A percentile compares a stretch with the other conserved stretches of the same genome.
phyloP scores from a whole-genome alignment of 768 basidiomycete species.

The Psilocybe sp. region DNA sequence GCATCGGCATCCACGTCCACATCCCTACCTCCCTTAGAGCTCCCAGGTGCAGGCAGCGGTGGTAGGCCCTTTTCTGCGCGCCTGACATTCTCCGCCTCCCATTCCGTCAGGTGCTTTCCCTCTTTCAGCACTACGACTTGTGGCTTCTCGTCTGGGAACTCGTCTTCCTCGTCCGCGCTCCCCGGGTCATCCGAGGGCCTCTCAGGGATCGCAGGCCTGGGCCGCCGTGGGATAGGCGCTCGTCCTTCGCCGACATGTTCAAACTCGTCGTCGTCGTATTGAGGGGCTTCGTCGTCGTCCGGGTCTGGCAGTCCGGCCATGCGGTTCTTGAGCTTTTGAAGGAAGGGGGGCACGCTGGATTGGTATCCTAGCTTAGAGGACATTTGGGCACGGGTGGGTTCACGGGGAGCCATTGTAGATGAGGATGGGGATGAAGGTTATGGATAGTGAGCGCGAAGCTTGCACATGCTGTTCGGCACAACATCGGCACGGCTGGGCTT shows the following conservation, averaged over 20 bases:
- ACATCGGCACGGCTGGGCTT: too few relatives aligned
- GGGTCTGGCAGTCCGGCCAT: slow-evolving; percentile 53
- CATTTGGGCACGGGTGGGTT: slow-evolving; percentile 69
- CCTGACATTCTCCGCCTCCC: slow-evolving; percentile 75
- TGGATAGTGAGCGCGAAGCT: too few relatives aligned
- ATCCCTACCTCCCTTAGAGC: slow-evolving; percentile 11
- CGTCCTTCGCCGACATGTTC: slow-evolving; percentile 69
- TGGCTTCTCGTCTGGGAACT: slow-evolving; percentile 74
- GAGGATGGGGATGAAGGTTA: too few relatives aligned
- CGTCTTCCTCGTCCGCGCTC: slow-evolving; percentile 62
- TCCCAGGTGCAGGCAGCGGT: slow-evolving; percentile 40
- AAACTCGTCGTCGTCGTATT: slow-evolving; percentile 42
- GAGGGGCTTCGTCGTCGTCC: slow-evolving; percentile 37
- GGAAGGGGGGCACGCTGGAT: slow-evolving; percentile 58
- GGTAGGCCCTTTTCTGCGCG: slow-evolving; percentile 67
- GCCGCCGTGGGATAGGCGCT: slow-evolving; percentile 68
- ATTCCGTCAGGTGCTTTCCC: slow-evolving; percentile 81
- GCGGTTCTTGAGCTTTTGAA: slow-evolving; percentile 62
- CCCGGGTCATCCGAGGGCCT: slow-evolving; percentile 67
- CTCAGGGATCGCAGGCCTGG: slow-evolving; percentile 58
- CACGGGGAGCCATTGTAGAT: slow-evolving; percentile 45
- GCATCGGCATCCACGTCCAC: slow-evolving; percentile 23
- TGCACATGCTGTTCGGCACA: too few relatives aligned
- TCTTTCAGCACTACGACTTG: slow-evolving; percentile 86
- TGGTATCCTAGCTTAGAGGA: slow-evolving; percentile 69